Base-by-base conservation (phyloP, 164 flowering plant species). In the Aristolochia fimbriata region DNA sequence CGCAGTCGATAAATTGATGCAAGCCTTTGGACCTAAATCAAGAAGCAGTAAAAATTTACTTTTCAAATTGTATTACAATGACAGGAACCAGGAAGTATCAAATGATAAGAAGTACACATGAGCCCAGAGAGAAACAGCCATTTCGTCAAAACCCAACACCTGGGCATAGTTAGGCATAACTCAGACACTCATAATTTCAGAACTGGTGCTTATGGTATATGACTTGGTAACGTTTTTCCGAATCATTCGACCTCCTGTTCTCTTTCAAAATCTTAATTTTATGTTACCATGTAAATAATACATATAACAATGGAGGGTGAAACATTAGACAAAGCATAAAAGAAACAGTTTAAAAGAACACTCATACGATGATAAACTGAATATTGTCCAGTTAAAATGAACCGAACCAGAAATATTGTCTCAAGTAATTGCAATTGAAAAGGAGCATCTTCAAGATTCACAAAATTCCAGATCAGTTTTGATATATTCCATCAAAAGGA, bases 1-100 rank as follows among this genome's bases (percentile, higher is more conserved):
- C 59, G 72, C 61, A 91, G 65, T 47, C 74, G 83, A 71, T 94
- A 94, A 58, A 94, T 77, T 46, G 87, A 76, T 58, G 99, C 96
- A 47, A 94, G 65, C 49, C 80, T 63, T 60, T 70, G 88, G 19
- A 91, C 92, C 99, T 93, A 60, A 31, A 43, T 23, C 15, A 5
- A 19, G 23, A 61, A 59, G 22, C 27, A 37, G 13, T 13, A 19
- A 12, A 57, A 12, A 22, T 16, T 6, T 16, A 7, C 37, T 31
- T 31, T 31, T 31, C 37, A 31, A 31, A 7, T 31, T 43, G 1
- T 23, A 15, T 23, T 20, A 27, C 25, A 30, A 51, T 33, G 27
- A 27, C 51, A 57, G 49, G 20, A 61, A 58, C 52, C 23, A 58
- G 33, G 57, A 31, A 33, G 19, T 20, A 33, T 3, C 60, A 31